These are phyloP conservation scores for Fibroporia radiculosa DNA, from an alignment of 768 basidiomycete species.

Conservation along the genomic window DNA sequence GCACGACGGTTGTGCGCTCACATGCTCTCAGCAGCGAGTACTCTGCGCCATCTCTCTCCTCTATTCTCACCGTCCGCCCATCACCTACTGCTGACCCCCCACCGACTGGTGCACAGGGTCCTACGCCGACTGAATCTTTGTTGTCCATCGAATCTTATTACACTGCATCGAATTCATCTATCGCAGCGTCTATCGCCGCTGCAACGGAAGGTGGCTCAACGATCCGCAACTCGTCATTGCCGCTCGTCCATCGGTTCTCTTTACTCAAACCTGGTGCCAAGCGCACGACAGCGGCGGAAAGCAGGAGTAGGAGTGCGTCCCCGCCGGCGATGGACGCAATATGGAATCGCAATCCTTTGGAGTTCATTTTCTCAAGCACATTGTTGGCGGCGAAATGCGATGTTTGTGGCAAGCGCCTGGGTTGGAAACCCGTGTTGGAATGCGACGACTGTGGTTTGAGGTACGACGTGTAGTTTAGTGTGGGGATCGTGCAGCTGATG, in stretches of 20 bases:
- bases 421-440: constrained; percentile 78
- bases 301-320: constrained; percentile 26
- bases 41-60: constrained; percentile 52
- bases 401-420: constrained; percentile 72
- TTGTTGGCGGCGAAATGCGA: constrained; percentile 73
- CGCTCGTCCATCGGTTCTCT: constrained; percentile 79
- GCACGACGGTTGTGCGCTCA: constrained; percentile 57
- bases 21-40: constrained; percentile 27
- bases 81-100: constrained; percentile 36
- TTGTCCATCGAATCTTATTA: constrained; percentile 56
- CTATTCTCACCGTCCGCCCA: constrained; percentile 64
- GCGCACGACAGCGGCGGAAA: constrained; percentile 22
- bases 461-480: constrained; percentile 26
- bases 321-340: constrained; percentile 29
- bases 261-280: constrained; percentile 74
- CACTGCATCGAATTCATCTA: constrained; percentile 43
- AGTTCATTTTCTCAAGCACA: constrained; percentile 70
- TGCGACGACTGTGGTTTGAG: constrained; percentile 86
- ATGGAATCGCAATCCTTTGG: constrained; percentile 62
- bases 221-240: constrained; percentile 39
- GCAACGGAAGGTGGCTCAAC: constrained; percentile 79
- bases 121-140: constrained; percentile 34
- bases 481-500: constrained; percentile 1
- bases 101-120: constrained; percentile 21
- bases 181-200: constrained; percentile 41